Evolutionary conservation across 768 basidiomycete genomes (phyloP).

Genomic region (Galerina sulciceps): DNA sequence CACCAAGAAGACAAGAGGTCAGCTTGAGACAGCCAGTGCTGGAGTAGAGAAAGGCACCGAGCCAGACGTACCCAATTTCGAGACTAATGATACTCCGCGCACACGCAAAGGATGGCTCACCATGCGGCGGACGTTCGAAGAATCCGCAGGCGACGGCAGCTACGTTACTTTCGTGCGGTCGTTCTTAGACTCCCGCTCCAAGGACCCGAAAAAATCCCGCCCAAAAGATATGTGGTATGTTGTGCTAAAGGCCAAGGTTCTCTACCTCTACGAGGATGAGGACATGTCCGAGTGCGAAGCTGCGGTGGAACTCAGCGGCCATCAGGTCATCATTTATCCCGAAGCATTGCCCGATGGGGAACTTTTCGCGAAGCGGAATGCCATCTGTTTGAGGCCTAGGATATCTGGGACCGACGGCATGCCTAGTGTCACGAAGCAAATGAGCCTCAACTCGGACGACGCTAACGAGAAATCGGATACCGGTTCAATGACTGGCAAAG

Average conservation of each 20-base stretch:
- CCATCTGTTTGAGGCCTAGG: constrained; percentile 76
- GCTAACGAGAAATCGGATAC: constrained; percentile 34
- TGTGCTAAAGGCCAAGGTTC: constrained; percentile 86
- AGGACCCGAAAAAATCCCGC: constrained; percentile 80
- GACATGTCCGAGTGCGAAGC: constrained; percentile 88
- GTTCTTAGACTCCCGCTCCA: constrained; percentile 80
- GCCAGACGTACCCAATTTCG: constrained; percentile 33
- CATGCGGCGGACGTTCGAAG: constrained; percentile 79
- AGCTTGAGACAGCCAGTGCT: constrained; percentile 27
- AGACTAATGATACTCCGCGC: constrained; percentile 60
- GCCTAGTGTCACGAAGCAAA: constrained; percentile 59
- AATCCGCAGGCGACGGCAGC: constrained; percentile 60
- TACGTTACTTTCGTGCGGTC: constrained; percentile 83
- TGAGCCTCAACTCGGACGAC: constrained; percentile 41
- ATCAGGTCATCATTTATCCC: constrained; percentile 78
- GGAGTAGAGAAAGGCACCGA: constrained; percentile 32
- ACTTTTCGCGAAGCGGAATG: constrained; percentile 88
- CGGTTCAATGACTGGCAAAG: constrained; percentile 25
- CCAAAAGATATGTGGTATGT: constrained; percentile 95
- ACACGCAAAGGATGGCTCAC: constrained; percentile 84
- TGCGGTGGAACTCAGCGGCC: constrained; percentile 83
- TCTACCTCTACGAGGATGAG: constrained; percentile 96
- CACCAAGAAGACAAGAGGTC: constrained; percentile 39
- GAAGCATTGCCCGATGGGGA: constrained; percentile 84
- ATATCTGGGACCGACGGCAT: constrained; percentile 35